Evolutionary conservation across 257 asterid genomes (phyloP).

Genomic region (Lycium ferocissimum): DNA sequence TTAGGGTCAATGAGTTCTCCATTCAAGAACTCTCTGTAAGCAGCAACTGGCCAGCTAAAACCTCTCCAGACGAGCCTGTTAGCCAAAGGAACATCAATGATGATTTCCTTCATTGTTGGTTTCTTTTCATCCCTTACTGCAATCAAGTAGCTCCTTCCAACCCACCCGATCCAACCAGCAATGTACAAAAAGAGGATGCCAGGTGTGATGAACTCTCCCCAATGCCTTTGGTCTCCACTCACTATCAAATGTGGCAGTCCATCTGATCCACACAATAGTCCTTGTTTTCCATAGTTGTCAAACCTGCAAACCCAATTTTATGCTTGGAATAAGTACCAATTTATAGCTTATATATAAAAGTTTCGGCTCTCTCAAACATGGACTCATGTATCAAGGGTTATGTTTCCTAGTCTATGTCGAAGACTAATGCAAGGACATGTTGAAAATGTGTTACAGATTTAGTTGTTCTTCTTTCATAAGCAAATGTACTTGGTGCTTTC

Average conservation of each 20-base stretch:
- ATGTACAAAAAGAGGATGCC: slow-evolving; percentile 91
- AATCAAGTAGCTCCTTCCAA: slow-evolving; percentile 92
- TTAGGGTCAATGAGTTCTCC: slow-evolving; percentile 94
- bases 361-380: background rate
- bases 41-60: slow-evolving; percentile 97
- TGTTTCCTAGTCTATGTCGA: background rate
- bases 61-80: slow-evolving; percentile 81
- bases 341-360: too few species aligned
- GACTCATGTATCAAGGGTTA: background rate
- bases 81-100: slow-evolving; percentile 96
- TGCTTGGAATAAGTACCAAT: too few species aligned
- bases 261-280: slow-evolving; percentile 88
- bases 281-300: slow-evolving; percentile 82
- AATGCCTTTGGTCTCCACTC: slow-evolving; percentile 96
- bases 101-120: slow-evolving; percentile 90
- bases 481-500: background rate
- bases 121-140: slow-evolving; percentile 91
- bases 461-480: background rate
- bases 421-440: background rate
- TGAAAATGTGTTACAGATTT: background rate
- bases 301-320: slow-evolving; percentile 51
- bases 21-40: slow-evolving; percentile 84
- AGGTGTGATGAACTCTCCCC: slow-evolving; percentile 98
- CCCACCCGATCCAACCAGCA: slow-evolving; percentile 99
- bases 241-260: slow-evolving; percentile 96